Conservation (phyloP, 148 eudicot species). For the Selenicereus undatus region DNA sequence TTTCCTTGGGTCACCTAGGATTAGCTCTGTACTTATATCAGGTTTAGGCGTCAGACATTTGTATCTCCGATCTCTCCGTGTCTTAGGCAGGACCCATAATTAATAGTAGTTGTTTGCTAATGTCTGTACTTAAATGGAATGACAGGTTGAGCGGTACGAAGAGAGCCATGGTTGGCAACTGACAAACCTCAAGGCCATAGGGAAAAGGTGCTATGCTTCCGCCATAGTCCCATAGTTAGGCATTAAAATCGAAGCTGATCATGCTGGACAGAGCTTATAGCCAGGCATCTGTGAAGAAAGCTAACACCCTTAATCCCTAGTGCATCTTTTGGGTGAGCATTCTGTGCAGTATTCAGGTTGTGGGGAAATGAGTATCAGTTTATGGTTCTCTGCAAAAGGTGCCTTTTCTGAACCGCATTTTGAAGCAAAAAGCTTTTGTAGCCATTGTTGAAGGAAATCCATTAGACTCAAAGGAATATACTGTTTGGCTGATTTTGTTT, state of each 20-base stretch:
- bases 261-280: background rate
- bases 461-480: background rate
- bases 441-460: background rate
- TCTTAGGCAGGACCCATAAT: background rate
- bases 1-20: no score
- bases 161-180: constrained; percentile 66
- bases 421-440: background rate
- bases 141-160: constrained; percentile 66
- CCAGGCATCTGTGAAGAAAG: background rate
- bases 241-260: background rate
- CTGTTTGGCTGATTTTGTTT: background rate
- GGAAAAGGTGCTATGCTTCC: constrained; percentile 49
- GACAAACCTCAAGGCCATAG: constrained; percentile 47
- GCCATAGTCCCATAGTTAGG: constrained; percentile 27
- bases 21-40: no score
- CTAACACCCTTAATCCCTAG: background rate
- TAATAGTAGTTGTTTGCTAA: background rate
- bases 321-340: background rate
- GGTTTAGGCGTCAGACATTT: no score
- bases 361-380: background rate
- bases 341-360: background rate
- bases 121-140: background rate
- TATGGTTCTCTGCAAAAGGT: no score
- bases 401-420: no score
- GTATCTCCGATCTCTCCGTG: background rate